A percentile compares a stretch with the other conserved stretches of the same genome.
phyloP scores from a whole-genome alignment of 1,284 basidiomycete genomes.

The Melampsora americana region DNA sequence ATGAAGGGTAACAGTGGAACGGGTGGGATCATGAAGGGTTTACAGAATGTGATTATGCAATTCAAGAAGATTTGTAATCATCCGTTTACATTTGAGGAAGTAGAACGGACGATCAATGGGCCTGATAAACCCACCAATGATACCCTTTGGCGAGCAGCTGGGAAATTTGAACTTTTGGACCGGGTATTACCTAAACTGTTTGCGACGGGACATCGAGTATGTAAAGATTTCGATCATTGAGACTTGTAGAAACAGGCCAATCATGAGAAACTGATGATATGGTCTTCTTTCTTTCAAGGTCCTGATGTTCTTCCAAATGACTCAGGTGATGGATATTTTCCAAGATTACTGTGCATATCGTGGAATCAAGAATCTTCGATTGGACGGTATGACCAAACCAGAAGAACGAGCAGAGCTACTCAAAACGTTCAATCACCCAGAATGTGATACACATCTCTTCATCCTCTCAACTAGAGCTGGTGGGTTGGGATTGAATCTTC shows the following conservation, averaged over 20 bases:
- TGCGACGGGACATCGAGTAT: slow-evolving; percentile 80
- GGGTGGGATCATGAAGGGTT: slow-evolving; percentile 54
- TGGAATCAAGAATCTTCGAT: slow-evolving; percentile 83
- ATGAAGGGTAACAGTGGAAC: slow-evolving; percentile 44
- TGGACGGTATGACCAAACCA: slow-evolving; percentile 97
- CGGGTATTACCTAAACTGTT: slow-evolving; percentile 94
- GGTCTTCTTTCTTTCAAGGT: slow-evolving; percentile 45
- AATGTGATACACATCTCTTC: slow-evolving; percentile 89
- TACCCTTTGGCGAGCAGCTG: slow-evolving; percentile 74
- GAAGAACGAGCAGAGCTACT: slow-evolving; percentile 92
- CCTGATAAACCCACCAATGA: slow-evolving; percentile 71
- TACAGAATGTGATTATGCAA: slow-evolving; percentile 99
- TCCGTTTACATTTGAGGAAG: slow-evolving; percentile 79
- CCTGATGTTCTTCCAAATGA: slow-evolving; percentile 56
- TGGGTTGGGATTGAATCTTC: slow-evolving; percentile 94
- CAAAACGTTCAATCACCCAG: slow-evolving; percentile 82
- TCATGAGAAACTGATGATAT: slow-evolving; percentile 51
- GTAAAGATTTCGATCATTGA: slow-evolving; percentile 45
- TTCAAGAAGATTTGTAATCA: slow-evolving; percentile 94
- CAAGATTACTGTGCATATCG: slow-evolving; percentile 93
- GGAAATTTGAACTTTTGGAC: slow-evolving; percentile 93
- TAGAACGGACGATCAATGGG: slow-evolving; percentile 87
- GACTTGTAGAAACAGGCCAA: slow-evolving; percentile 52
- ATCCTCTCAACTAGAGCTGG: slow-evolving; percentile 94
- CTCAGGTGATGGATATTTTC: slow-evolving; percentile 96